phyloP scores from a whole-genome alignment of 306 rosid genomes.

The Vicia sativa region DNA sequence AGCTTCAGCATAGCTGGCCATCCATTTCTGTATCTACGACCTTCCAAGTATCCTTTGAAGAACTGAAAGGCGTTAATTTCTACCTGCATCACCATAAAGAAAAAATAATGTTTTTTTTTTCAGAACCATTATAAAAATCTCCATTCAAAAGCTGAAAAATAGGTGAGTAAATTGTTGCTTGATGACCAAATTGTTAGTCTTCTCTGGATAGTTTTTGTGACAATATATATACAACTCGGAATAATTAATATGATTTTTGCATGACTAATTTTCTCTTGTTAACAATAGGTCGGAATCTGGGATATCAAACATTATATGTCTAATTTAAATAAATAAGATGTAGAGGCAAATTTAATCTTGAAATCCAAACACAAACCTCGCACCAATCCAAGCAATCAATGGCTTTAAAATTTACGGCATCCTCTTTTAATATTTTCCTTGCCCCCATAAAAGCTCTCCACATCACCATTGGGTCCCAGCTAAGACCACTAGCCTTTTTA shows the following conservation, averaged over 20 bases:
- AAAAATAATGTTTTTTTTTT: constrained; percentile 23
- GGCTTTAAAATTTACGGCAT: constrained; percentile 51
- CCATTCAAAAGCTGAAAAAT: constrained; percentile 19
- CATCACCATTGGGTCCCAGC: constrained; percentile 83
- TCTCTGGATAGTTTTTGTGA: background rate
- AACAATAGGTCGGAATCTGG: too few relatives aligned
- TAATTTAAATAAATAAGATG: background rate
- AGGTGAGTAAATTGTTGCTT: constrained; percentile 18
- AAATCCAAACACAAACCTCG: constrained; percentile 45
- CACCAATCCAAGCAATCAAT: constrained; percentile 62
- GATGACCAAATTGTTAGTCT: constrained; percentile 16
- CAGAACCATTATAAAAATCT: constrained; percentile 25
- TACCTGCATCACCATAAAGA: constrained; percentile 51
- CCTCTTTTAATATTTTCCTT: constrained; percentile 51
- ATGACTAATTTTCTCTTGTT: background rate
- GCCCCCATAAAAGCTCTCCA: constrained; percentile 65
- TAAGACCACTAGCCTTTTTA: constrained; percentile 64
- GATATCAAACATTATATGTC: constrained; percentile 7
- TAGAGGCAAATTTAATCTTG: constrained; percentile 17
- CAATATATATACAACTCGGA: background rate
- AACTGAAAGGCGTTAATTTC: constrained; percentile 53
- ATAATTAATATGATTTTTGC: constrained; percentile 10
- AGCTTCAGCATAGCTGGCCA: constrained; percentile 76
- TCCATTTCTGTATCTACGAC: constrained; percentile 56
- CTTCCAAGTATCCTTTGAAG: constrained; percentile 69